These are phyloP conservation scores for Chenopodium quinoa DNA, from an alignment of 148 eudicot species.

Conservation along the genomic window DNA sequence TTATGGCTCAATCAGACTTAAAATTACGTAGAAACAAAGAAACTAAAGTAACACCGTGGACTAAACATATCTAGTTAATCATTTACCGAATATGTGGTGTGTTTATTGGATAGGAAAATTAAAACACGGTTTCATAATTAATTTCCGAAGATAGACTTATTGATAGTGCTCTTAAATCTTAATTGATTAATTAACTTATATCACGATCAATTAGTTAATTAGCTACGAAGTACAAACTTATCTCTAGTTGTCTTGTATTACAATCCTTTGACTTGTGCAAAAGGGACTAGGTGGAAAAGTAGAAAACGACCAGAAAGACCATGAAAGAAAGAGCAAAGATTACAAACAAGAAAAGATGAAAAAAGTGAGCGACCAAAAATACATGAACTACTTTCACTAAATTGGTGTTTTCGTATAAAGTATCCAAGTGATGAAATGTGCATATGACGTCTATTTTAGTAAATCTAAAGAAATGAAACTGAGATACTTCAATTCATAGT, in stretches of 20 bases:
- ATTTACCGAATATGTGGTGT: no score
- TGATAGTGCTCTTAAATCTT: background rate
- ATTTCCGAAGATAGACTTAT: no score
- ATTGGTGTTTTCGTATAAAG: conserved; percentile 16
- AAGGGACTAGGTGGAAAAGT: background rate
- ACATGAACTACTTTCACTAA: conserved; percentile 10
- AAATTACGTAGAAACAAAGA: no score
- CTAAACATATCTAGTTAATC: no score
- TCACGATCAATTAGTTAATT: background rate
- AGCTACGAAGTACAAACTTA: background rate
- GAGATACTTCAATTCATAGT: background rate
- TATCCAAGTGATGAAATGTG: conserved; percentile 5
- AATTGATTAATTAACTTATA: background rate
- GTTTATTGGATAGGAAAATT: no score
- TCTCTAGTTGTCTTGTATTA: background rate
- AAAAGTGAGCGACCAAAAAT: conserved; percentile 1
- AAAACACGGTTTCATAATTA: no score
- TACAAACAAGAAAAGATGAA: background rate
- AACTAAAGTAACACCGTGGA: no score
- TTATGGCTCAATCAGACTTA: no score
- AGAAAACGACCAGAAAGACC: conserved; percentile 1
- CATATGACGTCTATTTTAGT: conserved; percentile 5
- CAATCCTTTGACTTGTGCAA: conserved; percentile 4
- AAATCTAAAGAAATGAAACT: background rate
- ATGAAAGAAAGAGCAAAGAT: background rate